Percentiles rank a stretch among this genome's conserved stretches.
Conservation (phyloP, 495 filamentous ascomycete species). For the Penicillium roqueforti region DNA sequence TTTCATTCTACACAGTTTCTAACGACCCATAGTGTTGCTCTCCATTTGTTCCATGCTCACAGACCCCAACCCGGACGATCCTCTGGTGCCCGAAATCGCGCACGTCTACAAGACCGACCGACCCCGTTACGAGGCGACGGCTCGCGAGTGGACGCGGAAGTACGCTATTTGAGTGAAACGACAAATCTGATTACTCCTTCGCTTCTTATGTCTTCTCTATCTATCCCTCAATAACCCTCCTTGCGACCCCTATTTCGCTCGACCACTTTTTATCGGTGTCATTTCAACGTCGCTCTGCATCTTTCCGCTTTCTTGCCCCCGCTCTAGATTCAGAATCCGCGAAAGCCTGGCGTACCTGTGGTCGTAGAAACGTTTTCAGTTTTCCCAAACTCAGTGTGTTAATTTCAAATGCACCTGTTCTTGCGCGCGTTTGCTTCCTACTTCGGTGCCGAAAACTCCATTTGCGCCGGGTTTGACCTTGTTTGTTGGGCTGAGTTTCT, state of each 20-base stretch:
- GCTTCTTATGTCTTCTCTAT: neutral
- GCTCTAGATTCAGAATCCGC: constrained; percentile 25
- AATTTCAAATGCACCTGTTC: constrained; percentile 5
- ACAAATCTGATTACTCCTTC: constrained; percentile 17
- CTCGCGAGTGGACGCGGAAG: constrained; percentile 97
- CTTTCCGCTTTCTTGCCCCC: constrained; percentile 23
- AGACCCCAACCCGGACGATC: constrained; percentile 98
- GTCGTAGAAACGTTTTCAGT: constrained; percentile 40
- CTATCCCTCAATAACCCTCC: constrained; percentile 10
- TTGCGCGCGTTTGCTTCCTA: constrained; percentile 2
- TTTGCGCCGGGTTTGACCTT: constrained; percentile 11
- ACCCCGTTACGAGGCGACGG: constrained; percentile 89
- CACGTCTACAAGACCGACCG: constrained; percentile 99
- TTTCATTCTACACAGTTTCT: constrained; percentile 7
- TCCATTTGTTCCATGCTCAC: constrained; percentile 99
- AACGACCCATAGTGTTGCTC: constrained; percentile 65
- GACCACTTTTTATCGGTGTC: constrained; percentile 24
- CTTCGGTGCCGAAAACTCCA: constrained; percentile 8
- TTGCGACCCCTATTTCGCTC: constrained; percentile 6
- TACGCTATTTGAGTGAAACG: constrained; percentile 68
- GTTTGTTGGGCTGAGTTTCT: constrained; percentile 16
- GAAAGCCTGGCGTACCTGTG: constrained; percentile 46
- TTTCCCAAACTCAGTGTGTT: constrained; percentile 9
- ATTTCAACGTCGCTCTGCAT: constrained; percentile 30
- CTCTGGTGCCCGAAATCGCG: constrained; percentile 95